Conservation (phyloP, 2,329 filamentous ascomycete species). For the Calycina marina region DNA sequence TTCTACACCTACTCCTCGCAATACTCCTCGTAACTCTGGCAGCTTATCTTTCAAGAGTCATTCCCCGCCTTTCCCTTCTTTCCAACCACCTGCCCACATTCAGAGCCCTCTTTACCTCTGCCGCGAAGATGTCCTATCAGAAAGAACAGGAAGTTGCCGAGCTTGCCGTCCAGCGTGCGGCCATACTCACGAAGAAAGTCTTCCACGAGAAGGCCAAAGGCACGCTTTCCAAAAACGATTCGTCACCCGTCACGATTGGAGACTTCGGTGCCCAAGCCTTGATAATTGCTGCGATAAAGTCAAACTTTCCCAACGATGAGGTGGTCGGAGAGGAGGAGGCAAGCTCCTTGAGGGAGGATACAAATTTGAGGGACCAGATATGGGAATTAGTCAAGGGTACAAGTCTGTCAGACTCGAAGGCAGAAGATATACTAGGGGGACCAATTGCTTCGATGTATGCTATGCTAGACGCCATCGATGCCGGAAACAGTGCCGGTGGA, state of each 20-base stretch:
- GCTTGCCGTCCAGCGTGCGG: slow-evolving; percentile 75
- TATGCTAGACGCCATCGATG: slow-evolving; percentile 54
- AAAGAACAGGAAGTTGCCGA: slow-evolving; percentile 73
- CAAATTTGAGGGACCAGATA: slow-evolving; percentile 55
- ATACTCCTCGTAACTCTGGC: slow-evolving; percentile 17
- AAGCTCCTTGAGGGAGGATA: slow-evolving; percentile 58
- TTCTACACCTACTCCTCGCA: slow-evolving; percentile 15
- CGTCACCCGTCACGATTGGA: slow-evolving; percentile 91
- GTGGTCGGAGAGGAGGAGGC: slow-evolving; percentile 96
- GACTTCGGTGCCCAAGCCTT: slow-evolving; percentile 96
- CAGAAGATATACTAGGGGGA: slow-evolving; percentile 56
- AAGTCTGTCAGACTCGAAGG: slow-evolving; percentile 49
- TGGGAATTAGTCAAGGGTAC: slow-evolving; percentile 71
- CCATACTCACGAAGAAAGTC: slow-evolving; percentile 61
- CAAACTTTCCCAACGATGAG: slow-evolving; percentile 80
- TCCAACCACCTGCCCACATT: slow-evolving; percentile 17
- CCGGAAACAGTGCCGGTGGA: slow-evolving; percentile 57
- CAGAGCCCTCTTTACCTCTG: slow-evolving; percentile 11
- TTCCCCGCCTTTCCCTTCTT: slow-evolving; percentile 18
- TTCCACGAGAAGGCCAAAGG: slow-evolving; percentile 87
- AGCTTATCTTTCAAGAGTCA: slow-evolving; percentile 18
- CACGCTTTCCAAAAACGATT: slow-evolving; percentile 86
- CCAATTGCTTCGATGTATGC: slow-evolving; percentile 48
- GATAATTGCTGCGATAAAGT: slow-evolving; percentile 79
- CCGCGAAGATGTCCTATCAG: slow-evolving; percentile 38